Percentiles rank a stretch among this genome's conserved stretches.
Evolutionary conservation across 257 asterid genomes (phyloP).

Genomic region (Salvia hispanica): DNA sequence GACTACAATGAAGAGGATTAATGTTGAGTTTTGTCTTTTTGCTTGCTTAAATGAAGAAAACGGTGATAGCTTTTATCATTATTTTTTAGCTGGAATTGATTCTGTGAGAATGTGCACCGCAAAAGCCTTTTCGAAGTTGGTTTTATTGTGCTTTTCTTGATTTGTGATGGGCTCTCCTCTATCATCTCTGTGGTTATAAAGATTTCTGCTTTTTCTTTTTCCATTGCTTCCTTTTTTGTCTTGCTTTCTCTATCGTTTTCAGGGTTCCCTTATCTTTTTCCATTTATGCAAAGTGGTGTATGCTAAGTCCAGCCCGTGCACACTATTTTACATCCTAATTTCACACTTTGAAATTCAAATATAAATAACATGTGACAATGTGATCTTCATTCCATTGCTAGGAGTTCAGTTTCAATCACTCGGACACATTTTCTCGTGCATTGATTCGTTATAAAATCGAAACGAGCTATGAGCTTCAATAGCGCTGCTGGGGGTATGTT

Average conservation of each 20-base stretch:
- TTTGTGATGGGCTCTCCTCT: constrained; percentile 16
- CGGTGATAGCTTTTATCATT: constrained; percentile 15
- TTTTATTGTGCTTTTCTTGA: constrained; percentile 27
- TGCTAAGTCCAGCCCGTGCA: constrained; percentile 30
- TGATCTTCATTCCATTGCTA: constrained; percentile 44
- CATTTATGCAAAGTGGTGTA: constrained; percentile 31
- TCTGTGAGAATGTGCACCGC: constrained; percentile 36
- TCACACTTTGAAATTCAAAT: constrained; percentile 40
- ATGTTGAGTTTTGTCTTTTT: constrained; percentile 3
- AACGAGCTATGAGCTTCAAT: constrained; percentile 57
- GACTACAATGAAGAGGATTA: constrained; percentile 7
- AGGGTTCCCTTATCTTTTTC: constrained; percentile 42
- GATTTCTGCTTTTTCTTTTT: constrained; percentile 40
- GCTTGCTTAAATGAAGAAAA: constrained; percentile 29
- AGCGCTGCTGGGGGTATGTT: constrained; percentile 46
- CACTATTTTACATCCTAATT: constrained; percentile 26
- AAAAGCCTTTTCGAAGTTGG: not conserved
- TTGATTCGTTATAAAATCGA: constrained; percentile 19
- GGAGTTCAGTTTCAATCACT: constrained; percentile 32
- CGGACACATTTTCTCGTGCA: constrained; percentile 16
- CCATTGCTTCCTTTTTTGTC: constrained; percentile 10
- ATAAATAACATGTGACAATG: constrained; percentile 41
- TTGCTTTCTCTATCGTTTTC: constrained; percentile 34
- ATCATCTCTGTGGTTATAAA: constrained; percentile 36
- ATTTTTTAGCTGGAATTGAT: constrained; percentile 36